Evolutionary conservation across 2,329 filamentous ascomycete species (phyloP).

Genomic region (Byssoonygena ceratinophila): DNA sequence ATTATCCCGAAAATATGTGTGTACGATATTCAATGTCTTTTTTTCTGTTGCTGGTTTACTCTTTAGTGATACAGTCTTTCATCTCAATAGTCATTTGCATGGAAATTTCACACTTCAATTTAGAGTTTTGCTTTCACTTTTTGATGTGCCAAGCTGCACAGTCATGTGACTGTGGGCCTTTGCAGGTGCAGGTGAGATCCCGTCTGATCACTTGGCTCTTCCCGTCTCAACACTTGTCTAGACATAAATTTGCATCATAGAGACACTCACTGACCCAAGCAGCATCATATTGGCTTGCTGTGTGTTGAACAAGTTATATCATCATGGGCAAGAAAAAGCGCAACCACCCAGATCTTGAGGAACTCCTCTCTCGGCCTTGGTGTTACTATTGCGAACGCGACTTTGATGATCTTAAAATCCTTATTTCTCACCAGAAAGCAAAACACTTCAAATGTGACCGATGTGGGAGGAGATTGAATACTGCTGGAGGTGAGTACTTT

Average conservation of each 20-base stretch:
- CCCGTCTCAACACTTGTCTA: no score
- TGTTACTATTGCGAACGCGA: conserved; percentile 99
- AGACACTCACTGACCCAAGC: not conserved
- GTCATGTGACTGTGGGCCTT: no score
- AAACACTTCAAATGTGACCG: conserved; percentile 97
- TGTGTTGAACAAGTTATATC: conserved; percentile 12
- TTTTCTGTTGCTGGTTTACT: not conserved
- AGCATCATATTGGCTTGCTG: not conserved
- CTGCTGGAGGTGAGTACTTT: conserved; percentile 65
- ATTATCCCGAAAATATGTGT: not conserved
- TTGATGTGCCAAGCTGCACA: no score
- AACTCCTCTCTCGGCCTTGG: conserved; percentile 71
- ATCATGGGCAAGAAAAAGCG: conserved; percentile 85
- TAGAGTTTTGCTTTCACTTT: no score
- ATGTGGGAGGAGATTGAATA: conserved; percentile 81
- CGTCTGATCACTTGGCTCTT: no score
- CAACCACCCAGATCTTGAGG: conserved; percentile 73
- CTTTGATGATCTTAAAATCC: conserved; percentile 92
- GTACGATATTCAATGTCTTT: conserved; percentile 1
- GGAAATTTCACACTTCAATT: no score
- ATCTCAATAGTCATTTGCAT: no score
- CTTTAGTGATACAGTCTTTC: not conserved
- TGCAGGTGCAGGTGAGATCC: no score
- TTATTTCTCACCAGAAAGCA: conserved; percentile 96
- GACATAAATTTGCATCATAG: not conserved